phyloP scores from a whole-genome alignment of 2,329 filamentous ascomycete species.

The Chrysoporthe austroafricana region DNA sequence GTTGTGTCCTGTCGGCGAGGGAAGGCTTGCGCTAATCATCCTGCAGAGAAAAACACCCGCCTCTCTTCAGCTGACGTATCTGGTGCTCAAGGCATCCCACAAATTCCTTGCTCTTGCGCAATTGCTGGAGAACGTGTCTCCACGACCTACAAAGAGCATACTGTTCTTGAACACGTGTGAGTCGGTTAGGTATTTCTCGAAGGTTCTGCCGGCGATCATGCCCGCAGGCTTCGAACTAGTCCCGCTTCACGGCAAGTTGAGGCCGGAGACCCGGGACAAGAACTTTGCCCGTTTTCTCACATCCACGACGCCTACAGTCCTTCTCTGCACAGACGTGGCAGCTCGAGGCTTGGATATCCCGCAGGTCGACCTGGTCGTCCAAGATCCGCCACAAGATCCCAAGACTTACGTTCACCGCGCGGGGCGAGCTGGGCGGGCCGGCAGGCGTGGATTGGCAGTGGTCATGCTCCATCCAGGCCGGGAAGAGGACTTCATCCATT shows the following conservation, averaged over 20 bases:
- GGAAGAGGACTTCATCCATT: constrained; percentile 89
- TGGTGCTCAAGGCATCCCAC: constrained; percentile 73
- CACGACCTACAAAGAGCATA: constrained; percentile 81
- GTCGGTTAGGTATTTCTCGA: constrained; percentile 90
- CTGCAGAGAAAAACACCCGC: constrained; percentile 76
- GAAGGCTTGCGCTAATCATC: neutral
- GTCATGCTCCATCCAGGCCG: constrained; percentile 82
- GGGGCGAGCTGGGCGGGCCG: constrained; percentile 87
- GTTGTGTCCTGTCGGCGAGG: neutral
- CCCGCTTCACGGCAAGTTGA: constrained; percentile 89
- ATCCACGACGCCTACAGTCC: constrained; percentile 73
- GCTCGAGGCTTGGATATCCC: constrained; percentile 91
- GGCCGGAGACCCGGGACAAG: constrained; percentile 82
- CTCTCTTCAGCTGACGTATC: constrained; percentile 88
- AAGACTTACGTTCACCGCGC: constrained; percentile 96
- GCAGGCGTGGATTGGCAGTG: constrained; percentile 81
- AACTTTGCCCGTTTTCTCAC: constrained; percentile 83
- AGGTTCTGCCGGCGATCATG: constrained; percentile 75
- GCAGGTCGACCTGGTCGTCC: constrained; percentile 86
- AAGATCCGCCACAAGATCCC: constrained; percentile 82
- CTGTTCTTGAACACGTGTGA: constrained; percentile 87
- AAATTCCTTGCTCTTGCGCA: constrained; percentile 77
- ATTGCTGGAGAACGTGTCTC: constrained; percentile 70
- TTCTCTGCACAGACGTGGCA: constrained; percentile 91
- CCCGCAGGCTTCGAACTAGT: constrained; percentile 71